Conservation (phyloP, 371 early-diverging fungal genomes). For the Sporodiniella umbellata region DNA sequence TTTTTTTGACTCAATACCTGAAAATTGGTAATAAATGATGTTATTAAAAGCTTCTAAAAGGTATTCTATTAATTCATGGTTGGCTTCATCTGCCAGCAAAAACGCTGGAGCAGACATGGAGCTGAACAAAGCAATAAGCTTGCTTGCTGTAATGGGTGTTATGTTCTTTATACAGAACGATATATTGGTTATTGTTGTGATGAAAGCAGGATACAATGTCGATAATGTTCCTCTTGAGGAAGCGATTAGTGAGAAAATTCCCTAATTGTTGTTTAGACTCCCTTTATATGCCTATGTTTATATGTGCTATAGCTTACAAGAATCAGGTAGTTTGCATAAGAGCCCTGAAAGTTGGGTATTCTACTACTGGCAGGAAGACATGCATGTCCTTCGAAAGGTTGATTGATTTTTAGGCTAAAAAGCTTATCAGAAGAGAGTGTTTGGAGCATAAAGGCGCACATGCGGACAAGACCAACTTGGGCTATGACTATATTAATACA, state of each 20-base stretch:
- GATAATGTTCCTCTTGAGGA: constrained; percentile 67
- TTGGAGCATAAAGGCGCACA: constrained; percentile 82
- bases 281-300: too few relatives aligned
- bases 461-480: constrained; percentile 73
- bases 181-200: constrained; percentile 77
- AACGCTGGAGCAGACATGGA: constrained; percentile 80
- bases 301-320: constrained; percentile 38
- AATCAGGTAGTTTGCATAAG: constrained; percentile 82
- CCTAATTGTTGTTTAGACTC: too few relatives aligned
- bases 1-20: constrained; percentile 64
- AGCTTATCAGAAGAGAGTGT: constrained; percentile 75
- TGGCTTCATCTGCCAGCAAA: constrained; percentile 72
- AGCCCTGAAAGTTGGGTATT: constrained; percentile 73
- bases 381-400: constrained; percentile 65
- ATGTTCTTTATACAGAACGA: constrained; percentile 77
- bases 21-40: constrained; percentile 77
- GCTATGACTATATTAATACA: too few relatives aligned
- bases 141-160: constrained; percentile 67
- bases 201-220: constrained; percentile 72
- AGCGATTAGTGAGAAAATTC: constrained; percentile 72
- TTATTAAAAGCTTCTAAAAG: constrained; percentile 77
- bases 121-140: constrained; percentile 70
- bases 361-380: constrained; percentile 62
- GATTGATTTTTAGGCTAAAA: constrained; percentile 77
- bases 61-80: constrained; percentile 69